Conservation (phyloP, 2,329 filamentous ascomycete genomes). For the Ceratocystiopsis minuta region DNA sequence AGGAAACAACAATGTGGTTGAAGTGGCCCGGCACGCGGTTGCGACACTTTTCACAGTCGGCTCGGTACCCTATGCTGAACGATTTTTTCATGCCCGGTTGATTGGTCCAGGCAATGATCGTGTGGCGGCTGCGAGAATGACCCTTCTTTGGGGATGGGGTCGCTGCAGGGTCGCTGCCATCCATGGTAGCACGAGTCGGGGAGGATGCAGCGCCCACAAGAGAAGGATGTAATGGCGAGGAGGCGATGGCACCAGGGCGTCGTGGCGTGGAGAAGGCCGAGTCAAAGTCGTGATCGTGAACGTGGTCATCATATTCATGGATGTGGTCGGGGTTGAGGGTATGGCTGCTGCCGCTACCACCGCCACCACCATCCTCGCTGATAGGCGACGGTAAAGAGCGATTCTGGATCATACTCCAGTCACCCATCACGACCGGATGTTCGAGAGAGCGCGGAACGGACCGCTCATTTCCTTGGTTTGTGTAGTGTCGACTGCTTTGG, state of each 20-base stretch:
- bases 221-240: background rate
- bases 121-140: slow-evolving; percentile 40
- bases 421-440: slow-evolving; percentile 16
- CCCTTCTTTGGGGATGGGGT: slow-evolving; percentile 33
- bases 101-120: slow-evolving; percentile 40
- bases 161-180: slow-evolving; percentile 21
- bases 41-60: slow-evolving; percentile 62
- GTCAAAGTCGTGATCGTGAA: slow-evolving; percentile 8
- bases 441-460: slow-evolving; percentile 29
- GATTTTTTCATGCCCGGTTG: slow-evolving; percentile 48
- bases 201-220: background rate
- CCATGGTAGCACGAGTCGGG: background rate
- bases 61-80: slow-evolving; percentile 62
- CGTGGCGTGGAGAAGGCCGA: slow-evolving; percentile 22
- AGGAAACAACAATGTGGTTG: slow-evolving; percentile 57
- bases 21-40: slow-evolving; percentile 62
- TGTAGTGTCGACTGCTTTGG: too few relatives aligned
- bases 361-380: slow-evolving; percentile 28
- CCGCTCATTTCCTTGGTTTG: too few relatives aligned
- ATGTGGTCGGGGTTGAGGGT: slow-evolving; percentile 1
- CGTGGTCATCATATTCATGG: background rate
- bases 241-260: slow-evolving; percentile 1
- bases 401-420: slow-evolving; percentile 35
- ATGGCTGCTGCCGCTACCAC: slow-evolving; percentile 13
- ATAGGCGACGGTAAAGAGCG: slow-evolving; percentile 41